Conservation (phyloP, 345 rosid species). For the Citrus reticulata region DNA sequence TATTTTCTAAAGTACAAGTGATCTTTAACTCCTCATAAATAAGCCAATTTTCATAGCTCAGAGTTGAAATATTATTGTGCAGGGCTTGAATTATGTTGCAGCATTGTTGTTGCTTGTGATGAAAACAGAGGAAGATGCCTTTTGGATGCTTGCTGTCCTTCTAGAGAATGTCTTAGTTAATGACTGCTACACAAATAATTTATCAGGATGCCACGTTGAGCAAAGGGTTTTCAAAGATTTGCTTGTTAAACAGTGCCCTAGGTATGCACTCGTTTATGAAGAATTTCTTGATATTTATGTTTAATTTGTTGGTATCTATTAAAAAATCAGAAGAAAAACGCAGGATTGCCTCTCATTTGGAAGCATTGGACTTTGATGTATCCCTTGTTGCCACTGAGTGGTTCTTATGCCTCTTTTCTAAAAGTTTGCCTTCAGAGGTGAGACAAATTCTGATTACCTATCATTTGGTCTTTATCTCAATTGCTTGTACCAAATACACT, state of each 20-base stretch:
- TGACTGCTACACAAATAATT: conserved; percentile 91
- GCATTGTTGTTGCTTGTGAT: conserved; percentile 90
- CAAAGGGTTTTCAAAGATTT: conserved; percentile 97
- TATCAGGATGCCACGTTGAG: conserved; percentile 98
- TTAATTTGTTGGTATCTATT: not conserved
- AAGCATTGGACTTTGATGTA: conserved; percentile 87
- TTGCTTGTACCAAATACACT: not conserved
- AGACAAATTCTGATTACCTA: not conserved
- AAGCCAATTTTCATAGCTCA: not conserved
- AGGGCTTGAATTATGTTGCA: conserved; percentile 98
- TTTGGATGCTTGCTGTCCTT: conserved; percentile 99
- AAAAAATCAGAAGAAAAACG: conserved; percentile 18
- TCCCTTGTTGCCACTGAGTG: conserved; percentile 99
- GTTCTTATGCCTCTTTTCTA: conserved; percentile 98
- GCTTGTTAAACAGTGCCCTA: conserved; percentile 78
- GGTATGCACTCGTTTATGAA: conserved; percentile 34
- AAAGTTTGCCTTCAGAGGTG: conserved; percentile 99
- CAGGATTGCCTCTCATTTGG: conserved; percentile 93
- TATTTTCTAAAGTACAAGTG: not conserved
- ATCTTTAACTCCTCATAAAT: not conserved
- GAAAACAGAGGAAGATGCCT: conserved; percentile 99
- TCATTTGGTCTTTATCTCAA: not conserved
- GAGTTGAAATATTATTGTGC: conserved; percentile 13
- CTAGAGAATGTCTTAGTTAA: conserved; percentile 90
- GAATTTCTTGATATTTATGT: not conserved